phyloP scores from a whole-genome alignment of 768 basidiomycete species.

The Hirschioporus abietinus region DNA sequence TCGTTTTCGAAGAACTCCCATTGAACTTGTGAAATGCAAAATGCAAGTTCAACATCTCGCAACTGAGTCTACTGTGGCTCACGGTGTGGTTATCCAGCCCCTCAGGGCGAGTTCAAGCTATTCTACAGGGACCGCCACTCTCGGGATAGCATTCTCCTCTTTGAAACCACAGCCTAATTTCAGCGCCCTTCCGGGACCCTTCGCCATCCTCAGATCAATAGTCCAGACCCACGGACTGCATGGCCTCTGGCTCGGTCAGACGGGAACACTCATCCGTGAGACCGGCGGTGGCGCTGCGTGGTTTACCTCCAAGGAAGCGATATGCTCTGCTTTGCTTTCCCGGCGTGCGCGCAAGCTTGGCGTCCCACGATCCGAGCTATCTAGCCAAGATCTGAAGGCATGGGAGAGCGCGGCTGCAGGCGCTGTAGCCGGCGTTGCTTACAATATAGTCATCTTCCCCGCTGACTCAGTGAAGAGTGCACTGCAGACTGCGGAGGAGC shows the following conservation, averaged over 20 bases:
- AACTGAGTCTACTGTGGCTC: slow-evolving; percentile 14
- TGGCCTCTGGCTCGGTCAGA: slow-evolving; percentile 95
- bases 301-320: slow-evolving; percentile 85
- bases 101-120: slow-evolving; percentile 10
- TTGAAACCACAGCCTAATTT: slow-evolving; percentile 18
- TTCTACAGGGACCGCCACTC: slow-evolving; percentile 15
- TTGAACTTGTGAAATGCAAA: slow-evolving; percentile 94
- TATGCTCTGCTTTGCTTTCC: slow-evolving; percentile 56
- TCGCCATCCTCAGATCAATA: slow-evolving; percentile 58
- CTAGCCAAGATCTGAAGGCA: slow-evolving; percentile 46
- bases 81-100: too few species aligned
- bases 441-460: slow-evolving; percentile 88
- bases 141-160: slow-evolving; percentile 2
- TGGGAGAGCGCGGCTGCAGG: slow-evolving; percentile 87
- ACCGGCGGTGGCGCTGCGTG: slow-evolving; percentile 88
- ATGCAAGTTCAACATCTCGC: slow-evolving; percentile 95
- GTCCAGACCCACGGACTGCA: slow-evolving; percentile 64
- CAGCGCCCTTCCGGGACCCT: slow-evolving; percentile 62
- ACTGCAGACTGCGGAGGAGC: slow-evolving; percentile 91
- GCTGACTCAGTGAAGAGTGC: slow-evolving; percentile 93
- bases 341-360: slow-evolving; percentile 40
- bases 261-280: slow-evolving; percentile 88
- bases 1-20: slow-evolving; percentile 60
- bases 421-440: slow-evolving; percentile 79
- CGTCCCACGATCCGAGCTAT: slow-evolving; percentile 13